These are phyloP conservation scores for Dothistroma septosporum DNA, from an alignment of 2,329 filamentous ascomycete genomes.

Conservation along the genomic window DNA sequence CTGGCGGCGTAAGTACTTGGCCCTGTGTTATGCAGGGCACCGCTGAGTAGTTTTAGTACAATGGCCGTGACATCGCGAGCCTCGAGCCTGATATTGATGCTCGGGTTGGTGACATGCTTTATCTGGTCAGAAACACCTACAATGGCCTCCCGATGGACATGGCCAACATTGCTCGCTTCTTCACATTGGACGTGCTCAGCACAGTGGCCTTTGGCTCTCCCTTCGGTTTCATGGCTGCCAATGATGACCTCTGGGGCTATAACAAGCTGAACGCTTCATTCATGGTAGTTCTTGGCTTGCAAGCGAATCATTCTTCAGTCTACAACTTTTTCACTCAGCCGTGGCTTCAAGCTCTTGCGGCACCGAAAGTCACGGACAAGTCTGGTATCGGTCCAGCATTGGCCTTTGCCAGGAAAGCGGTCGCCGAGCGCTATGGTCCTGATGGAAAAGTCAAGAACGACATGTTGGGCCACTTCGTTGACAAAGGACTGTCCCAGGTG, in stretches of 20 bases:
- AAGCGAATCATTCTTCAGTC: background rate
- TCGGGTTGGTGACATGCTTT: constrained; percentile 45
- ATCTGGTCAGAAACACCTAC: constrained; percentile 50
- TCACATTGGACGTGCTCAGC: constrained; percentile 9
- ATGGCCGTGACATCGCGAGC: constrained; percentile 52
- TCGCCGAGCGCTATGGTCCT: constrained; percentile 26
- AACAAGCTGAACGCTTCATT: constrained; percentile 21
- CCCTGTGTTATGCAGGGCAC: background rate
- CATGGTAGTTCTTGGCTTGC: constrained; percentile 25
- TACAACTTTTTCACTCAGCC: background rate
- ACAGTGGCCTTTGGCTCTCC: constrained; percentile 8
- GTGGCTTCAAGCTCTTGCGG: constrained; percentile 24
- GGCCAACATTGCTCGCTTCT: constrained; percentile 5
- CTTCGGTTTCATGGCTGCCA: constrained; percentile 46
- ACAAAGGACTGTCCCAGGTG: constrained; percentile 38
- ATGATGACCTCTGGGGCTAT: constrained; percentile 42
- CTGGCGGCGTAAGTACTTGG: constrained; percentile 43
- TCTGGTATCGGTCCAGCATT: constrained; percentile 27
- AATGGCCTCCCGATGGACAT: constrained; percentile 7
- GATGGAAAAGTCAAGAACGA: constrained; percentile 37
- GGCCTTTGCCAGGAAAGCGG: constrained; percentile 25
- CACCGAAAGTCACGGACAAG: constrained; percentile 29
- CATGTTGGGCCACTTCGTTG: constrained; percentile 51
- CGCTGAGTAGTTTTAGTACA: constrained; percentile 42
- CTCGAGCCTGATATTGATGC: constrained; percentile 50